Base-by-base conservation (phyloP, 306 rosid genomes). In the Fragaria ananassa region DNA sequence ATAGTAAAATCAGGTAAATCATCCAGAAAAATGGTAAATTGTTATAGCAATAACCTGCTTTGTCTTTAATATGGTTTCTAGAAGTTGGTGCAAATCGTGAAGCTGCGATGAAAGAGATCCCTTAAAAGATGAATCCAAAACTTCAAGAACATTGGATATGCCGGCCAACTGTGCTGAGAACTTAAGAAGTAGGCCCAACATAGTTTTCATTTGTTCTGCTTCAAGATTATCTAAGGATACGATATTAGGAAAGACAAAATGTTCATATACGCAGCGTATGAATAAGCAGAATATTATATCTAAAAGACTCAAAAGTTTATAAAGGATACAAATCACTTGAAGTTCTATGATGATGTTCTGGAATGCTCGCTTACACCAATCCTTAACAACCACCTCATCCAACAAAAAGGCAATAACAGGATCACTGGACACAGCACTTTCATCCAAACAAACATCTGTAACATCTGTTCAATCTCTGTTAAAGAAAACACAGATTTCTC, bases 331-430 rank as follows among this genome's bases (percentile, higher is more conserved):
- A 74, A 91, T 91, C 74, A 76, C 91, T 82, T 85, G 93, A 39
- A 96, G 89, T 75, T 93, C 94, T 76, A 80, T 75, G 76, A 85
- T 67, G 71, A 93, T 86, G 84, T 66, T 91, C 82, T 80, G 84
- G 83, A 85, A 96, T n/a, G 96, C 86, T 80, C 88, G 85, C 87
- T 88, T 91, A 86, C 99, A 96, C 99, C 99, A 96, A 80, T 96
- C 99, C 91, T 96, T 96, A 73, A 96, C 98, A 13, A 93, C 99
- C 79, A 91, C 97, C 88, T 96, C 99, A 86, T 96, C 99, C 97
- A 96, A 91, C 88, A 96, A 86, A 85, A 96, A 96, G 42, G 99
- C 99, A 78, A 93, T 80, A 81, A 91, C 93, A 62, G 99, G 99
- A 84, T 96, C 98, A 65, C 98, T 96, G 76, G 99, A 96, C 61